phyloP scores from a whole-genome alignment of 495 filamentous ascomycete genomes.

The Penicillium ucsense region DNA sequence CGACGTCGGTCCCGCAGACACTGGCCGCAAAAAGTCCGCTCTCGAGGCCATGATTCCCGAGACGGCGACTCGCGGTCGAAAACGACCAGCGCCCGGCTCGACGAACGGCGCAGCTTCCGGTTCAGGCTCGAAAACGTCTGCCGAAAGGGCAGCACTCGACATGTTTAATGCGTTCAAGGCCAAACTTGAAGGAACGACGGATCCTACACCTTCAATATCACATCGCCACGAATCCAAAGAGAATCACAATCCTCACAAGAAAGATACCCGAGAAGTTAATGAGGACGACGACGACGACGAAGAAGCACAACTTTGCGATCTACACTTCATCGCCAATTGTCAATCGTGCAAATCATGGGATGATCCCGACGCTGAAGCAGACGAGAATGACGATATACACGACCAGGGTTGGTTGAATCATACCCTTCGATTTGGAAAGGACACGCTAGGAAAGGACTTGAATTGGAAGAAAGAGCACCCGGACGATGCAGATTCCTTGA shows the following conservation, averaged over 20 bases:
- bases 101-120: conserved; percentile 17
- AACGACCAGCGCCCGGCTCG: conserved; percentile 51
- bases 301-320: conserved; percentile 67
- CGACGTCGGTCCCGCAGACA: conserved; percentile 44
- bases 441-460: conserved; percentile 83
- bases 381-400: conserved; percentile 44
- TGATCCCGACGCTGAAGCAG: conserved; percentile 16
- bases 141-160: conserved; percentile 55
- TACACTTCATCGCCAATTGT: conserved; percentile 90
- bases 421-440: conserved; percentile 73
- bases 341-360: conserved; percentile 78
- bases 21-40: conserved; percentile 52
- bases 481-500: conserved; percentile 77
- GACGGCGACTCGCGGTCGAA: conserved; percentile 70
- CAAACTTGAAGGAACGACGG: conserved; percentile 58
- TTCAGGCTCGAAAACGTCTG: conserved; percentile 22
- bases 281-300: conserved; percentile 40
- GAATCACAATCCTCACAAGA: conserved; percentile 9
- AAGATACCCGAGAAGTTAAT: neutral
- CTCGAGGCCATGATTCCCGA: conserved; percentile 76
- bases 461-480: conserved; percentile 82
- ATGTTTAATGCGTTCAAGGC: conserved; percentile 67
- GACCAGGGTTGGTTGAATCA: conserved; percentile 61
- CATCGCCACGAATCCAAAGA: neutral
- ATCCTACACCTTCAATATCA: conserved; percentile 21